phyloP scores from a whole-genome alignment of 2,329 filamentous ascomycete species.

The Sporothrix variecibatus region DNA sequence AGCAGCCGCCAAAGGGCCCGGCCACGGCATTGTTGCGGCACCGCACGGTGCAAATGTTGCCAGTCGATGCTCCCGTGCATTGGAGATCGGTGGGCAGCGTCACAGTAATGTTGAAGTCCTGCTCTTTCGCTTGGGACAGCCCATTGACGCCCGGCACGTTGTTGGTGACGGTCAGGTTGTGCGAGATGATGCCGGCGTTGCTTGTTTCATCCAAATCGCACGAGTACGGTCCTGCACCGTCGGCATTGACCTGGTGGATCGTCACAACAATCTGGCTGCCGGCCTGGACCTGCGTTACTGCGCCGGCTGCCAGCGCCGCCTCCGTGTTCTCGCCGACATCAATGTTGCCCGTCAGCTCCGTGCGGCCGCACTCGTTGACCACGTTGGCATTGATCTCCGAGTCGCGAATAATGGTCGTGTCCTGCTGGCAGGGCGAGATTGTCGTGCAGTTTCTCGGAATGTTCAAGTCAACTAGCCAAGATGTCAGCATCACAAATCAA shows the following conservation, averaged over 20 bases:
- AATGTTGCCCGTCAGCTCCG: conserved; percentile 61
- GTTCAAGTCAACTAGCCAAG: conserved; percentile 47
- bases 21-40: conserved; percentile 58
- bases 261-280: conserved; percentile 50
- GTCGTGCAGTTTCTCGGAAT: conserved; percentile 44
- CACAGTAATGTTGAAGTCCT: conserved; percentile 54
- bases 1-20: conserved; percentile 52
- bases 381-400: conserved; percentile 53
- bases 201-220: conserved; percentile 56
- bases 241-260: conserved; percentile 57
- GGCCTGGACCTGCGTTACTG: conserved; percentile 52
- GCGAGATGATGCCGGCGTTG: conserved; percentile 48
- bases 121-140: conserved; percentile 31
- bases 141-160: conserved; percentile 32
- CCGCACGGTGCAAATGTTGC: conserved; percentile 60
- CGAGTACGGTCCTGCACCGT: conserved; percentile 56
- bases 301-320: conserved; percentile 48
- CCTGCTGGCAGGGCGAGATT: conserved; percentile 44
- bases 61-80: conserved; percentile 57
- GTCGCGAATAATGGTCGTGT: conserved; percentile 63
- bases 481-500: not conserved
- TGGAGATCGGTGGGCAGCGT: conserved; percentile 52
- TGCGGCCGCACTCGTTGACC: conserved; percentile 63
- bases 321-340: conserved; percentile 60
- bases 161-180: conserved; percentile 51